phyloP scores from a whole-genome alignment of 306 rosid species.

The Trifolium subterraneum region DNA sequence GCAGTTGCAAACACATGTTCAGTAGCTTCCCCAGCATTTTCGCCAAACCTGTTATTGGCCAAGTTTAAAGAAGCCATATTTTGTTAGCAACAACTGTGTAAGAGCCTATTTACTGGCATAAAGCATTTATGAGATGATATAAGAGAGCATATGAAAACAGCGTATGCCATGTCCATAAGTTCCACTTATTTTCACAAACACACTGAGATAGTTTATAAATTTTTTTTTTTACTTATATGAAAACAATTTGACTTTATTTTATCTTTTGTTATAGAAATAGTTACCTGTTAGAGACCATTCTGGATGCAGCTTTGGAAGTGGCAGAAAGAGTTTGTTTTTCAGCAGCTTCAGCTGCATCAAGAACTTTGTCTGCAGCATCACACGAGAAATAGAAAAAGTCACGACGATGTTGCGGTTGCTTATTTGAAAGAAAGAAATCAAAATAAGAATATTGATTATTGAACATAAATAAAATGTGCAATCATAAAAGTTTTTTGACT shows the following conservation, averaged over 20 bases:
- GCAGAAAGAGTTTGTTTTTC: conserved; percentile 84
- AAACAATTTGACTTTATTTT: too few relatives aligned
- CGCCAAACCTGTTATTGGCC: conserved; percentile 73
- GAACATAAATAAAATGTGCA: not conserved
- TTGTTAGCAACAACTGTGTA: conserved; percentile 7
- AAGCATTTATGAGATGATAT: too few relatives aligned
- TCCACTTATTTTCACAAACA: too few relatives aligned
- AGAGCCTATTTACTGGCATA: too few relatives aligned
- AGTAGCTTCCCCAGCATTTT: conserved; percentile 85
- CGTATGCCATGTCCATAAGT: too few relatives aligned
- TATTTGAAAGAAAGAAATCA: not conserved
- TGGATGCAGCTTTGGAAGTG: conserved; percentile 72
- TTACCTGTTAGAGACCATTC: conserved; percentile 76
- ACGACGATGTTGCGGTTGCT: not conserved
- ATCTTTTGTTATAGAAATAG: too few relatives aligned
- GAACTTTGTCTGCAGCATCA: conserved; percentile 68
- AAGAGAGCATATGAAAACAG: too few relatives aligned
- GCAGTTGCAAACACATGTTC: conserved; percentile 80
- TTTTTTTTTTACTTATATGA: too few relatives aligned
- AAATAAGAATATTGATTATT: not conserved
- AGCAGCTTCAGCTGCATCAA: conserved; percentile 95
- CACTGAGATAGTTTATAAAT: too few relatives aligned
- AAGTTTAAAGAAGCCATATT: conserved; percentile 1
- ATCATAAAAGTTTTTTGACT: not conserved
- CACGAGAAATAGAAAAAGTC: conserved; percentile 4